Evolutionary conservation across 352 stramenopile genomes (phyloP), one percentile per base, ranked within the genome.

Genomic region (Pythium brachiatum): DNA sequence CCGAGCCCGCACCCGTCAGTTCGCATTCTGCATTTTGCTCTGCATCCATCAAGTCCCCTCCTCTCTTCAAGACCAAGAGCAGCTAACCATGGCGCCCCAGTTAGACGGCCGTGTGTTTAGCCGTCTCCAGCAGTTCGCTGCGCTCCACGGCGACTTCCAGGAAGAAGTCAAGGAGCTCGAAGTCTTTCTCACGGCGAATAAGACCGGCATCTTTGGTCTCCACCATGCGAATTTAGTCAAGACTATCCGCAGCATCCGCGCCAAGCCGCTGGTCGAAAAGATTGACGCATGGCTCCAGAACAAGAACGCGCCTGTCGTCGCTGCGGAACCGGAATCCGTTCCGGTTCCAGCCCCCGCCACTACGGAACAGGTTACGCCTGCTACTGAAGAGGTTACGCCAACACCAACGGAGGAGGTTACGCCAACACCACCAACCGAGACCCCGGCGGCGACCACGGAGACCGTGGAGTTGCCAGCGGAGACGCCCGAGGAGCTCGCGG

Each of bases 141-240:
- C 38, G 23, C 50, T 69, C 5, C 48, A 48, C 13, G 46, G 21
- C 8, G 55, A 54, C 25, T 43, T 60, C 36, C 44, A 63, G 27
- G 20, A 62, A 29, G 27, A 64, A 32, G 48, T 60, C 8, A 36
- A 55, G 21, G 26, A 57, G 8, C 26, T 72, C 68, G 56, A 72
- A 73, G 52, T 58, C 65, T 48, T 73, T 26, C 60, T 86, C 48
- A 75, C 57, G 29, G 69, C 76, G 43, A 77, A 78, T 57, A 76
- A 83, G 60, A 62, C 60, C 21, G 51, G 57, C 0, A 52, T 70
- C 11, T 70, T 70, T 16, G 57, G 4, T 4, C 36, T 56, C 44
- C 64, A 70, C 52, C 57, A 63, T 46, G 67, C 77, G 31, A 64
- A 66, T 7, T 60, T 83, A 18, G 60, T 72, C 34, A 81, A 79